Evolutionary conservation across 164 flowering plant species (phyloP).

Genomic region (Cinnamomum chago): DNA sequence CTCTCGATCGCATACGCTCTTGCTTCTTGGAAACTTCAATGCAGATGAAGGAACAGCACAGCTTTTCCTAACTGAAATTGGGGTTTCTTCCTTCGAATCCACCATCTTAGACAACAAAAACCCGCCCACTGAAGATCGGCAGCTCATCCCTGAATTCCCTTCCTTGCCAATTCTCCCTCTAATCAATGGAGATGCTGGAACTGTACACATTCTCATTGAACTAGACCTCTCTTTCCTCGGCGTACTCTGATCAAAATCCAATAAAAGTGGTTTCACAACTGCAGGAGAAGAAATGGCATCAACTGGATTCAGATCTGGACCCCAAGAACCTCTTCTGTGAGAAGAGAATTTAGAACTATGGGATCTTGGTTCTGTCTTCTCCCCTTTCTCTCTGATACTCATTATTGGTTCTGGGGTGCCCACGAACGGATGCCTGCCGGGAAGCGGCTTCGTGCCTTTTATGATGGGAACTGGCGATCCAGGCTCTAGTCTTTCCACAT

Average conservation of each 20-base stretch:
- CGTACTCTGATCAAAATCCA: constrained; percentile 71
- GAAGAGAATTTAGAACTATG: constrained; percentile 16
- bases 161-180: constrained; percentile 41
- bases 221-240: constrained; percentile 49
- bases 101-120: constrained; percentile 52
- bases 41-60: constrained; percentile 41
- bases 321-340: constrained; percentile 82
- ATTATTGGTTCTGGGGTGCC: constrained; percentile 86
- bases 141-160: constrained; percentile 24
- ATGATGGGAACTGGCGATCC: constrained; percentile 87
- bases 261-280: constrained; percentile 53
- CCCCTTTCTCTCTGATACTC: constrained; percentile 61
- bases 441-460: constrained; percentile 71
- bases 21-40: constrained; percentile 69
- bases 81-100: constrained; percentile 55
- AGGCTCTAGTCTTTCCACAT: constrained; percentile 78
- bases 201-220: constrained; percentile 18
- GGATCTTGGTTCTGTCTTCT: constrained; percentile 17
- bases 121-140: constrained; percentile 51
- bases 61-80: constrained; percentile 55
- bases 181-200: constrained; percentile 25
- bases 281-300: constrained; percentile 40
- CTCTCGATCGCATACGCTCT: constrained; percentile 67
- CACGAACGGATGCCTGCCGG: constrained; percentile 88
- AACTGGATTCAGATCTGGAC: constrained; percentile 22